Evolutionary conservation across 371 early-diverging fungal species (phyloP).

Genomic region (Synchytrium microbalum): DNA sequence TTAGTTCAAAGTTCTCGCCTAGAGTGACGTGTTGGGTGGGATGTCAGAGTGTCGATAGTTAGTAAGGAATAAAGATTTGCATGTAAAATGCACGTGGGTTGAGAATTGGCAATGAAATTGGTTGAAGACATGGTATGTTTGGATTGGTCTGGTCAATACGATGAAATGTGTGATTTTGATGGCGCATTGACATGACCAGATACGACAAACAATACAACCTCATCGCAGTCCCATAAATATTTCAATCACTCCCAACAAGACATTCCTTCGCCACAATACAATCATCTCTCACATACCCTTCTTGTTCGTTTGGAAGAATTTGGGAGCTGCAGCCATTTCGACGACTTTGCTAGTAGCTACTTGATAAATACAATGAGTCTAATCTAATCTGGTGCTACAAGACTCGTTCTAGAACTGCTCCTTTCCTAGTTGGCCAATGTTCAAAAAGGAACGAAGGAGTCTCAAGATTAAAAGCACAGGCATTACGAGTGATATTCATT

Average conservation of each 20-base stretch:
- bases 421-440: too few species aligned
- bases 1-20: conserved; percentile 96
- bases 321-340: too few species aligned
- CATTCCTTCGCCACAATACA: conserved; percentile 2
- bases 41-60: neutral
- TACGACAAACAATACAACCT: neutral
- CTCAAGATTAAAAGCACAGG: too few species aligned
- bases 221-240: conserved; percentile 3
- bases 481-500: too few species aligned
- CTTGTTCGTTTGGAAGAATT: conserved; percentile 57
- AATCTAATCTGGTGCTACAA: too few species aligned
- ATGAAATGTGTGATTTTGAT: conserved; percentile 1
- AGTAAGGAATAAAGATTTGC: neutral
- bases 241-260: neutral
- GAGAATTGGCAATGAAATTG: neutral
- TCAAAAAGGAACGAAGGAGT: too few species aligned
- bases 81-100: neutral
- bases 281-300: conserved; percentile 38
- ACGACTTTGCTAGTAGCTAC: too few species aligned
- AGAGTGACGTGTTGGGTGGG: neutral
- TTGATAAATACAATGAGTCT: too few species aligned
- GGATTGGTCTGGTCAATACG: neutral
- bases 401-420: too few species aligned
- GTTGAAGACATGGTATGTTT: conserved; percentile 2
- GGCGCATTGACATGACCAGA: neutral